Conservation (phyloP, 768 basidiomycete genomes). For the Hortiboletus flavorubellus region DNA sequence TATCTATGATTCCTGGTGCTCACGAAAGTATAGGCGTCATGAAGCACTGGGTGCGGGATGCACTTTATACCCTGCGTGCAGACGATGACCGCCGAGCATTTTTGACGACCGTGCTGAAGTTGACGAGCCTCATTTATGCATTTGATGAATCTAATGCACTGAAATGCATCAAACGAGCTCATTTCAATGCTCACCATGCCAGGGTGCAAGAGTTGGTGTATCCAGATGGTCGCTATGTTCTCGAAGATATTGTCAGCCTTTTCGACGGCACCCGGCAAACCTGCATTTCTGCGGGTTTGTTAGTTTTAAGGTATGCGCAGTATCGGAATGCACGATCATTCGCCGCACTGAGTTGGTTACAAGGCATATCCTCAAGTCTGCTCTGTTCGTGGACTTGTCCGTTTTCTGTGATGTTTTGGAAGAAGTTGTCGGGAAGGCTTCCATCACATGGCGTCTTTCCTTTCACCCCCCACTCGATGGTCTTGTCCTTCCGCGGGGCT, state of each 20-base stretch:
- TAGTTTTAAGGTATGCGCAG: conserved; percentile 38
- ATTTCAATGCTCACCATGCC: conserved; percentile 12
- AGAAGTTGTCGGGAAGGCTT: conserved; percentile 39
- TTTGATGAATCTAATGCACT: conserved; percentile 36
- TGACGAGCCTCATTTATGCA: conserved; percentile 35
- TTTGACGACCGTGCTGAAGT: conserved; percentile 40
- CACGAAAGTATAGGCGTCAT: conserved; percentile 2
- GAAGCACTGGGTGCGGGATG: background rate
- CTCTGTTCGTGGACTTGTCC: conserved; percentile 35
- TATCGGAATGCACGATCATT: background rate
- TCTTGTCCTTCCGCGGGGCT: conserved; percentile 52
- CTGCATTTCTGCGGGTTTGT: conserved; percentile 34
- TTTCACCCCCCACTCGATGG: conserved; percentile 34
- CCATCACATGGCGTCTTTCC: conserved; percentile 34
- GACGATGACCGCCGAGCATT: conserved; percentile 20
- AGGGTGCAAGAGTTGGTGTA: conserved; percentile 5
- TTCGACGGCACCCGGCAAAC: conserved; percentile 23
- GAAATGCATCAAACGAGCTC: conserved; percentile 34
- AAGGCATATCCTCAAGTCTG: conserved; percentile 43
- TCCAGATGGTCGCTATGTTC: conserved; percentile 19
- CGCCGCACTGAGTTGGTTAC: background rate
- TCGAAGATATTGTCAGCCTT: conserved; percentile 32
- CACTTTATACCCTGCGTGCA: conserved; percentile 34
- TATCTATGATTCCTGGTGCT: conserved; percentile 38
- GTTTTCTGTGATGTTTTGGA: conserved; percentile 39